Evolutionary conservation across 495 filamentous ascomycete genomes (phyloP), one percentile per base, ranked within the genome.

Genomic region (Penicillium steckii): DNA sequence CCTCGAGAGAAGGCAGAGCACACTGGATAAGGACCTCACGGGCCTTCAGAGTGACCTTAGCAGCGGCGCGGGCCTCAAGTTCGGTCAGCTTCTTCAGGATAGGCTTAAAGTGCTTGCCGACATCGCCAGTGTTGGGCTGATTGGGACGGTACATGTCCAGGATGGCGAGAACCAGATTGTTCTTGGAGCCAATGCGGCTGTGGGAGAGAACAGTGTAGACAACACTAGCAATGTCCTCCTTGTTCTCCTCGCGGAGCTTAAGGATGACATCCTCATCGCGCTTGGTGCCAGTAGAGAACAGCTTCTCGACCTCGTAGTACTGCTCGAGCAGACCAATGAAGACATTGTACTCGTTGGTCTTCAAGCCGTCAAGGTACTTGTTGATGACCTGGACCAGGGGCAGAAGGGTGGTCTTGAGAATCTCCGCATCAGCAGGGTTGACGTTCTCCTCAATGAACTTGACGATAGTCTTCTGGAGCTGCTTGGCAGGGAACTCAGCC

Each of bases 1-100:
- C 94, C 68, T 97, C 94, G 19, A 98, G 79, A 4, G 95, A 97
- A 0, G 94, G 94, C 64, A 98, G 80, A 26, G 94, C 92, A 57
- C 90, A 97, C 72, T 97, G 94, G 51, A 98, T 98, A 43, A 97
- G 81, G 24, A 97, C 86, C 70, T 98, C 94, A 59, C 94, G 88
- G 27, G 94, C 93, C 78, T 97, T 97, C 60, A 97, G 82, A 1
- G 93, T 88, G 27, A 98, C 92, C 83, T 98, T 98, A 49, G 94
- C 88, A 12, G 91, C 91, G 41, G 88, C 76, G 48, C 94, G 85
- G 24, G 87, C 89, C 72, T 97, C 94, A 8, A 98, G 80, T 57
- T 98, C 94, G 0, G 94, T 89, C 48, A 98, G 77, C 69, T 88
- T 91, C 67, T 85, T 85, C 13, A 98, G 77, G 27, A 90, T 78